These are phyloP conservation scores for Penicillium thymicola DNA, from an alignment of 2,329 filamentous ascomycete genomes.

Conservation along the genomic window DNA sequence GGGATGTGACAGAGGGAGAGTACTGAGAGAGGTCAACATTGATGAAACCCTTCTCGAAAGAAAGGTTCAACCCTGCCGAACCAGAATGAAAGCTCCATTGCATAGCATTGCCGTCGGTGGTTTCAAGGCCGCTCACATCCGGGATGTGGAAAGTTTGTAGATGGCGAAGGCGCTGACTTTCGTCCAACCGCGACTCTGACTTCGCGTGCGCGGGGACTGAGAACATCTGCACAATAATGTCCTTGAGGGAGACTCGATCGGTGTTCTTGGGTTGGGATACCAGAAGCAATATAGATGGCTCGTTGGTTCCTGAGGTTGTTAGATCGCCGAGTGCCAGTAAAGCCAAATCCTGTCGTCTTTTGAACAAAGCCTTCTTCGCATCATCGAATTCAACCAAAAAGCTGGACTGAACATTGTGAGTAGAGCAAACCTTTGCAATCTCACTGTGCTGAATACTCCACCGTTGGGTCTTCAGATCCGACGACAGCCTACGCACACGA, in stretches of 20 bases:
- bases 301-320: slow-evolving; percentile 24
- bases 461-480: slow-evolving; percentile 39
- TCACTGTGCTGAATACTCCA: slow-evolving; percentile 40
- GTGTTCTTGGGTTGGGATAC: slow-evolving; percentile 38
- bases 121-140: slow-evolving; percentile 26
- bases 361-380: slow-evolving; percentile 40
- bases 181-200: slow-evolving; percentile 15
- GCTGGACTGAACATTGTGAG: slow-evolving; percentile 33
- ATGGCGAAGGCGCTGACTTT: slow-evolving; percentile 36
- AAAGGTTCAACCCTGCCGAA: slow-evolving; percentile 39
- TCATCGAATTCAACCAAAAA: slow-evolving; percentile 43
- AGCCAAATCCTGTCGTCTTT: slow-evolving; percentile 40
- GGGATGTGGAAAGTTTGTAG: slow-evolving; percentile 38
- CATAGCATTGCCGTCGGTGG: slow-evolving; percentile 23
- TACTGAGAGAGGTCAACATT: slow-evolving; percentile 45
- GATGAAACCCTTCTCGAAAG: slow-evolving; percentile 40
- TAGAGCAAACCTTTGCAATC: slow-evolving; percentile 27
- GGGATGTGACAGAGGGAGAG: slow-evolving; percentile 37
- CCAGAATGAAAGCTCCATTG: slow-evolving; percentile 43
- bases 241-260: slow-evolving; percentile 29
- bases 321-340: slow-evolving; percentile 37
- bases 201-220: slow-evolving; percentile 32
- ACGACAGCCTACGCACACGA: slow-evolving; percentile 38
- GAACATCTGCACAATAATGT: slow-evolving; percentile 41
- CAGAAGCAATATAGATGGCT: slow-evolving; percentile 38